Evolutionary conservation across 2,329 filamentous ascomycete genomes (phyloP).

Genomic region (Chaetomium globosum): DNA sequence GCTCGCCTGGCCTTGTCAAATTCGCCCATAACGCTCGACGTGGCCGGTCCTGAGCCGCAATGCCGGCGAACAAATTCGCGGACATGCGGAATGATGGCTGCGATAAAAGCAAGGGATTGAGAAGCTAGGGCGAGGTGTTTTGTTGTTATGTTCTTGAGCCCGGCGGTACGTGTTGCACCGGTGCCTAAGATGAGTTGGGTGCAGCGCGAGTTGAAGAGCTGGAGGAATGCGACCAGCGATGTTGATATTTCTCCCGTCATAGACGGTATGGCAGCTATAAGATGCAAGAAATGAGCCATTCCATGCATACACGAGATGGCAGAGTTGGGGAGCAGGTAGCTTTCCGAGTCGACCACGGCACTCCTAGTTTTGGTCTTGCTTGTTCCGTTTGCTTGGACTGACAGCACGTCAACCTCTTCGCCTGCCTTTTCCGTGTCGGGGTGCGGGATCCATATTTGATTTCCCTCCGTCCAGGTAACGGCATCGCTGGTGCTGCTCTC

Average conservation of each 20-base stretch:
- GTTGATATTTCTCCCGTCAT: slow-evolving; percentile 82
- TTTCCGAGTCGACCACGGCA: slow-evolving; percentile 80
- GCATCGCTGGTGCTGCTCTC: slow-evolving; percentile 72
- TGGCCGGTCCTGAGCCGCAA: slow-evolving; percentile 54
- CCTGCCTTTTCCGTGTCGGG: slow-evolving; percentile 44
- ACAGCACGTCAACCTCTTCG: slow-evolving; percentile 20
- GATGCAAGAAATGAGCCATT: slow-evolving; percentile 78
- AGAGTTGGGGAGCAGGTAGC: slow-evolving; percentile 82
- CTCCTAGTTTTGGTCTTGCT: slow-evolving; percentile 67
- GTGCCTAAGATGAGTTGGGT: slow-evolving; percentile 96
- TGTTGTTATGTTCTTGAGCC: slow-evolving; percentile 93
- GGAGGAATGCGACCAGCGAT: slow-evolving; percentile 80
- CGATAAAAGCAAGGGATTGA: slow-evolving; percentile 84
- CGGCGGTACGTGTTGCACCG: slow-evolving; percentile 83
- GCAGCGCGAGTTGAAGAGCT: slow-evolving; percentile 92
- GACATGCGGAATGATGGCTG: slow-evolving; percentile 83
- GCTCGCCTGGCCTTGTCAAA: slow-evolving; percentile 85
- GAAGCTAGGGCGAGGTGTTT: slow-evolving; percentile 91
- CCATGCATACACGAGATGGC: slow-evolving; percentile 79
- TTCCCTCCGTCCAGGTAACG: slow-evolving; percentile 64
- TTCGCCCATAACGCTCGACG: slow-evolving; percentile 69
- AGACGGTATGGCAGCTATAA: slow-evolving; percentile 82
- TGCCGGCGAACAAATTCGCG: slow-evolving; percentile 89
- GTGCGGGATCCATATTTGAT: slow-evolving; percentile 60
- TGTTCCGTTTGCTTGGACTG: slow-evolving; percentile 47